Base-by-base conservation (phyloP, 2,329 filamentous ascomycete genomes). In the Xylaria sp. region DNA sequence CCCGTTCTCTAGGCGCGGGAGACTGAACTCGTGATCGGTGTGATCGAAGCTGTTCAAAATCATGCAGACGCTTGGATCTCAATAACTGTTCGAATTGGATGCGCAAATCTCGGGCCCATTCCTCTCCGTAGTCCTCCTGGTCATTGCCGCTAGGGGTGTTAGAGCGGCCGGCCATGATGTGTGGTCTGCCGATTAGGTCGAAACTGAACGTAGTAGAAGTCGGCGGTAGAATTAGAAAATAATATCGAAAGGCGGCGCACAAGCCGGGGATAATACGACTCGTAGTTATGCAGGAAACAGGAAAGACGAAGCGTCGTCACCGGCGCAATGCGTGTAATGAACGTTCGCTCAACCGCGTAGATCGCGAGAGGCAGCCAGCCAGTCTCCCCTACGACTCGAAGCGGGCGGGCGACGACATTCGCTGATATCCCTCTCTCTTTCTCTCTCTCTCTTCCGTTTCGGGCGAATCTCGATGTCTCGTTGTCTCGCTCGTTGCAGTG, bases 61-160 rank as follows among this genome's bases (percentile, higher is more conserved):
- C 92, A 79, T 93, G 94, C 85, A 97, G 89, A 79, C 94, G 89
- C 84, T 93, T 94, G 66, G 92, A 93, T 79, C 93, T 91, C 77
- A 98, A 86, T 69, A 97, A 84, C 72, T 94, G 91, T 79, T 97
- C 93, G 80, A 98, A 98, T 77, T 93, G 92, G 75, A 91, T 84
- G 60, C 92, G 91, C 75, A 98, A 84, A 68, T 94, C 92, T 75
- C 89, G 86, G 30, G 94, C 93, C 89, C 90, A 93, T 76, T 88
- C 86, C 77, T 94, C 92, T 77, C 91, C 90, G 75, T 88, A 87
- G 6, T 85, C 82, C 47, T 75, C 79, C 60, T 78, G 75, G 63
- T 51, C 57, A 59, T 65, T 63, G 47, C 55, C 68, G 47, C 71
- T 74, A 48, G 74, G 67, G n/a, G 53, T 48, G 50, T 72, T 69